Base-by-base conservation (phyloP, 2,329 filamentous ascomycete species). In the Xylaria sp. region DNA sequence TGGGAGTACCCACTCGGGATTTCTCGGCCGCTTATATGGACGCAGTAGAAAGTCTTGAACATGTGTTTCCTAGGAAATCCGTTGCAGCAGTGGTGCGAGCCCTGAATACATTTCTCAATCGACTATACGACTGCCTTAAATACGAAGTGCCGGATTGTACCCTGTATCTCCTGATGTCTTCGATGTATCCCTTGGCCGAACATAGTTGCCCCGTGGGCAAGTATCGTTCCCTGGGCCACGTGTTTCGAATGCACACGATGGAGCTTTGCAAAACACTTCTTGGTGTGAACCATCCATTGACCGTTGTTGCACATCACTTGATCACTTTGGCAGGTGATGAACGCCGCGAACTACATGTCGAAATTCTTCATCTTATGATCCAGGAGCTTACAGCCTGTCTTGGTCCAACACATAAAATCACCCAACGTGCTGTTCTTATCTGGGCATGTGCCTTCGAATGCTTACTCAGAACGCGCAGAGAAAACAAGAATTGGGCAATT, bases 201-300 rank as follows among this genome's bases (percentile, higher is more conserved):
- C n/a, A n/a, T n/a, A n/a, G n/a, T n/a, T n/a, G n/a, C n/a, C n/a
- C n/a, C n/a, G n/a, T n/a, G n/a, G n/a, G n/a, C n/a, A 52, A 48
- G 7, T 55, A 63, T 48, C 26, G 46, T 41, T 43, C 57, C 16
- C 40, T 64, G 37, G 48, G 59, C 45, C 49, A 40, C 2, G 61
- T 61, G 44, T 64, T 64, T 50, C 59, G 59, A 42, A 50, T 51
- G n/a, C 61, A 63, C 45, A 52, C 63, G 16, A 54, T 52, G 19
- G 62, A 64, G 19, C 59, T 64, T 26, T 57, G 57, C 11, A 37
- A 52, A 16, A 55, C 48, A 19, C 53, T 62, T 34, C 54, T 63
- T 34, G 62, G 62, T 16, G 34, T 16, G 20, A 60, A 57, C 9
- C 62, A 64, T 21, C 62, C 62, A 3, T 51, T 64, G 39, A 50